Percentiles rank a stretch among this genome's conserved stretches.
These are phyloP conservation scores for Barnettozyma siamensis DNA, from an alignment of 805 yeast genomes.

Conservation along the genomic window DNA sequence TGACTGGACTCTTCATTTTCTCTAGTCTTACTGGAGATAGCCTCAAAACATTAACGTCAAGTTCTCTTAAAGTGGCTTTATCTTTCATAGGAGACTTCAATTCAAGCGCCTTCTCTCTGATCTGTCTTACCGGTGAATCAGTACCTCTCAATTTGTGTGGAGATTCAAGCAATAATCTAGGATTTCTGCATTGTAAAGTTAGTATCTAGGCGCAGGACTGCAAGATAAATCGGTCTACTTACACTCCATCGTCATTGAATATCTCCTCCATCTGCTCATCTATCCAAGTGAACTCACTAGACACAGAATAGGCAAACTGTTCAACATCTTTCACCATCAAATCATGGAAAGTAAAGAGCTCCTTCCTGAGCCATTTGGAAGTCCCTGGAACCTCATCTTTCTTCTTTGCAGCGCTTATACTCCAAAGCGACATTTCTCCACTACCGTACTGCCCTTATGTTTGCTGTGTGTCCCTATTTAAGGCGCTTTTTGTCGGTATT, in stretches of 20 bases:
- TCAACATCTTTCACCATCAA: constrained; percentile 34
- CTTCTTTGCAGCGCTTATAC: constrained; percentile 24
- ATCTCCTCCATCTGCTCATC: constrained; percentile 37
- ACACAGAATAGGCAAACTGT: constrained; percentile 34
- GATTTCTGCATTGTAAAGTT: constrained; percentile 22
- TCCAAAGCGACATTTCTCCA: constrained; percentile 24
- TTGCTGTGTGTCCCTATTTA: background rate
- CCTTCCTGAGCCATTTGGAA: constrained; percentile 44
- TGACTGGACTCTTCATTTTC: constrained; percentile 7
- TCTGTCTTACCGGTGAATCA: constrained; percentile 23
- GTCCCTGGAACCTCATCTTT: constrained; percentile 40
- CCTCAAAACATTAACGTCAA: constrained; percentile 12
- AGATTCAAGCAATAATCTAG: constrained; percentile 22
- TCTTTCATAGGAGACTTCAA: constrained; percentile 14
- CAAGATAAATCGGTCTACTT: no score
- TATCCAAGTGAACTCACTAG: constrained; percentile 35
- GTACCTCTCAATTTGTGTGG: constrained; percentile 22
- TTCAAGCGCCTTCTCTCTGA: constrained; percentile 19
- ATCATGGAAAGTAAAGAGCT: constrained; percentile 34
- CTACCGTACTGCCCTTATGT: no score
- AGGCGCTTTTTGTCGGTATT: no score
- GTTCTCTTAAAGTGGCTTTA: constrained; percentile 9
- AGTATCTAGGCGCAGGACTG: no score
- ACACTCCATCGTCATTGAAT: constrained; percentile 22
- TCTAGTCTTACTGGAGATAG: constrained; percentile 21